Percentiles rank a stretch among this genome's conserved stretches.
phyloP scores from a whole-genome alignment of 768 basidiomycete species.

The Pisolithus orientalis region DNA sequence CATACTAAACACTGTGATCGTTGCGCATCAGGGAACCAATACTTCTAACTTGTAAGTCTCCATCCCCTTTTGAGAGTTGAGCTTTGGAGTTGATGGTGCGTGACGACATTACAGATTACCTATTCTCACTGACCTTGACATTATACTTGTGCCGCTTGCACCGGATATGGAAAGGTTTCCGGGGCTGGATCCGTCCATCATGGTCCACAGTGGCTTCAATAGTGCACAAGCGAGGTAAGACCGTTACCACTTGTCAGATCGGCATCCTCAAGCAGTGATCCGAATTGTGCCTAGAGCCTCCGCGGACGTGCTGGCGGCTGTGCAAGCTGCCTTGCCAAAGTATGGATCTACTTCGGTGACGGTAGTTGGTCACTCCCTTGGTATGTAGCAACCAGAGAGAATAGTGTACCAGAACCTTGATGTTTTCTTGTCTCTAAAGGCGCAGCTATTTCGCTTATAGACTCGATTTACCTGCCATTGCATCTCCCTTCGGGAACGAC shows the following conservation, averaged over 20 bases:
- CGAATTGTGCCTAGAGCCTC: conserved; percentile 29
- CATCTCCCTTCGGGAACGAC: conserved; percentile 27
- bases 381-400: conserved; percentile 12
- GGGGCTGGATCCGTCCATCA: conserved; percentile 35
- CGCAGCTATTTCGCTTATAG: conserved; percentile 33
- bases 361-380: conserved; percentile 38
- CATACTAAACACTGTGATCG: conserved; percentile 28
- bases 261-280: background rate
- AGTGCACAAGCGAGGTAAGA: conserved; percentile 39
- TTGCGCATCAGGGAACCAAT: conserved; percentile 33
- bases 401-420: background rate
- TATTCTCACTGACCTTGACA: conserved; percentile 36
- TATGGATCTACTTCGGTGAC: conserved; percentile 35
- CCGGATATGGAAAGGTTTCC: conserved; percentile 43
- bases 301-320: conserved; percentile 36
- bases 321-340: conserved; percentile 32
- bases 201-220: conserved; percentile 44
- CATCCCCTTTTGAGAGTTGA: background rate
- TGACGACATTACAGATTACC: conserved; percentile 20
- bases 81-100: background rate
- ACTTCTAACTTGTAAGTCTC: conserved; percentile 22
- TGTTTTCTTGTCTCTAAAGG: conserved; percentile 12
- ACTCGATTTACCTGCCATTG: conserved; percentile 35
- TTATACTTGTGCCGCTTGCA: conserved; percentile 22
- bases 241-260: background rate